phyloP scores from a whole-genome alignment of 225 moss, liverwort and hornwort genomes.

The Bryoerythrophyllum caledonicum region DNA sequence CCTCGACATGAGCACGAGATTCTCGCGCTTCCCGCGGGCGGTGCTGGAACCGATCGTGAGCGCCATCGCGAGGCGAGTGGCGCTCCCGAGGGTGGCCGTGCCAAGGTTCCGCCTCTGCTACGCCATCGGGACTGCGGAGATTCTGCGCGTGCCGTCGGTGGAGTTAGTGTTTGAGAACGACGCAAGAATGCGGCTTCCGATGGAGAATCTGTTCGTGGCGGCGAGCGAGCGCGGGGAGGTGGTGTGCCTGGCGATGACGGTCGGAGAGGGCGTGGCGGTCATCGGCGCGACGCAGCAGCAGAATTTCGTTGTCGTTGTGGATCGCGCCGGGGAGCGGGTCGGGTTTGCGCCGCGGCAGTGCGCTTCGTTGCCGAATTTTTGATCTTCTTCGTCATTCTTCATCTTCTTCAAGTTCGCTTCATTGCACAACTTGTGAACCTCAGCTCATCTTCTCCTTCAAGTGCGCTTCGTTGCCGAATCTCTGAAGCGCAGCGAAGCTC shows the following conservation, averaged over 20 bases:
- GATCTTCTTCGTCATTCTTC: too few relatives aligned
- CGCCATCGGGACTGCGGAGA: constrained; percentile 13
- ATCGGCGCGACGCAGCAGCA: constrained; percentile 45
- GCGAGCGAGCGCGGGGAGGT: constrained; percentile 28
- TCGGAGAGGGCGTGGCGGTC: constrained; percentile 16
- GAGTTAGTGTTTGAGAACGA: constrained; percentile 3
- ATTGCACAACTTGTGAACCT: too few relatives aligned
- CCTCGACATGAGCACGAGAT: constrained; percentile 40
- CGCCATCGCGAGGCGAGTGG: constrained; percentile 8
- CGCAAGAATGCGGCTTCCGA: constrained; percentile 21
- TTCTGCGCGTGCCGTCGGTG: constrained; percentile 11
- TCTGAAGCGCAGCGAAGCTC: too few relatives aligned
- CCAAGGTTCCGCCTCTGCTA: constrained; percentile 41
- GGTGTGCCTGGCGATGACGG: constrained; percentile 40
- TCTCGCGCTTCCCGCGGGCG: constrained; percentile 23
- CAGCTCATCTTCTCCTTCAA: too few relatives aligned
- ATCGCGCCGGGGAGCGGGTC: constrained; percentile 12
- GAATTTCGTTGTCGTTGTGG: constrained; percentile 35
- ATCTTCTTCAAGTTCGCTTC: not conserved
- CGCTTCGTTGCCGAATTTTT: constrained; percentile 18
- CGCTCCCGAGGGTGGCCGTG: constrained; percentile 9
- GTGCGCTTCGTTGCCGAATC: too few relatives aligned
- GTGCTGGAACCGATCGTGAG: constrained; percentile 19
- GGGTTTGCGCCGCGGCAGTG: constrained; percentile 37
- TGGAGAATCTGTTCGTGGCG: constrained; percentile 32